These are phyloP conservation scores for Rhizopogon salebrosus DNA, from an alignment of 768 basidiomycete species.

Conservation along the genomic window DNA sequence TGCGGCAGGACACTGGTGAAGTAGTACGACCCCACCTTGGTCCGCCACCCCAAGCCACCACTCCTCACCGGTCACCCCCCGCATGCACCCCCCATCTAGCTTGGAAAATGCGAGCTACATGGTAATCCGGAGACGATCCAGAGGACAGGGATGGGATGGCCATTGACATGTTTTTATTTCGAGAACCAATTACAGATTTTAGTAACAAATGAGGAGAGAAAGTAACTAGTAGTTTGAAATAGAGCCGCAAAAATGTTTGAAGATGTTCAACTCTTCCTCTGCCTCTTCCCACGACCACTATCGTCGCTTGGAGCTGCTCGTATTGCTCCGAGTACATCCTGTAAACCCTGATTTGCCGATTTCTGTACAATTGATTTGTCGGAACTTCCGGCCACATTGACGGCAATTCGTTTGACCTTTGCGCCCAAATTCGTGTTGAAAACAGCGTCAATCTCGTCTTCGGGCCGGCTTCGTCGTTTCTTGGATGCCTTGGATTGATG, in stretches of 20 bases:
- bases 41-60: too few species aligned
- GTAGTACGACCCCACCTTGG: neutral
- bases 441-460: slow-evolving; percentile 73
- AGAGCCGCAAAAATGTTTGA: neutral
- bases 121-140: neutral
- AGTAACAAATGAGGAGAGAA: neutral
- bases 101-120: neutral
- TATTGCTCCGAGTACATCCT: slow-evolving; percentile 56
- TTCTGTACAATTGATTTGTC: neutral
- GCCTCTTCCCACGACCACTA: slow-evolving; percentile 30
- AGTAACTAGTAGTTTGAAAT: neutral
- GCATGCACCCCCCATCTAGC: neutral
- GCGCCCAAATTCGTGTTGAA: slow-evolving; percentile 57
- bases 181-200: neutral
- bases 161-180: neutral
- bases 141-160: neutral
- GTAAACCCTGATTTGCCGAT: slow-evolving; percentile 33
- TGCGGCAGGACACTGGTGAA: neutral
- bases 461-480: slow-evolving; percentile 40
- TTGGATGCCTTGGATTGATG: slow-evolving; percentile 27
- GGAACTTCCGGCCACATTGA: slow-evolving; percentile 19
- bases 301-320: slow-evolving; percentile 49
- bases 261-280: slow-evolving; percentile 9
- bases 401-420: slow-evolving; percentile 51
- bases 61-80: too few species aligned